Evolutionary conservation across 768 basidiomycete genomes (phyloP).

Genomic region (Rhodocollybia butyracea): DNA sequence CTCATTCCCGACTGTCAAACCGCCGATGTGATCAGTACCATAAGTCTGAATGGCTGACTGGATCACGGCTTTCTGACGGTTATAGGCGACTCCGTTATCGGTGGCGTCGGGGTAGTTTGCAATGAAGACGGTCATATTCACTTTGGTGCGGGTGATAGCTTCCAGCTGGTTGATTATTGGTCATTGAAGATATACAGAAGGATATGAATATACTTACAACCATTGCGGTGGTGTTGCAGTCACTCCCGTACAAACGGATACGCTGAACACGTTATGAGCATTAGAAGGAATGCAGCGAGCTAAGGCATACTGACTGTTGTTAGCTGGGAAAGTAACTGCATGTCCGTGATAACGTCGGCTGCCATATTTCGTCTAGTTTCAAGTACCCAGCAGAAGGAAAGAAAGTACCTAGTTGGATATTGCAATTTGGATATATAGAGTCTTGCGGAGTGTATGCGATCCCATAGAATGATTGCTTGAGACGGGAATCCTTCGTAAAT

Average conservation of each 20-base stretch:
- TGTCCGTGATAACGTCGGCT: slow-evolving; percentile 4
- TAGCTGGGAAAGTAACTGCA: slow-evolving; percentile 77
- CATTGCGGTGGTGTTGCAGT: slow-evolving; percentile 79
- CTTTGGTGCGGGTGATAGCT: slow-evolving; percentile 87
- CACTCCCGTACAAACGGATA: slow-evolving; percentile 82
- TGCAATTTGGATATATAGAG: slow-evolving; percentile 69
- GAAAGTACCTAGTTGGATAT: slow-evolving; percentile 39
- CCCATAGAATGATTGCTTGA: slow-evolving; percentile 80
- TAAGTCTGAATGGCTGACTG: slow-evolving; percentile 69
- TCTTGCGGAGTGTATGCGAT: slow-evolving; percentile 79
- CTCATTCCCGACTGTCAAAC: slow-evolving; percentile 92
- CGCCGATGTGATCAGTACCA: slow-evolving; percentile 71
- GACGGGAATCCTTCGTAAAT: slow-evolving; percentile 66
- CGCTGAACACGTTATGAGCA: slow-evolving; percentile 24
- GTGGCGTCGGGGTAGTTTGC: slow-evolving; percentile 59
- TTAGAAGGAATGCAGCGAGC: background rate
- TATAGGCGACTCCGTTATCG: slow-evolving; percentile 68
- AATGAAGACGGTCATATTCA: slow-evolving; percentile 79
- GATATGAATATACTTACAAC: slow-evolving; percentile 43
- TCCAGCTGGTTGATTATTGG: slow-evolving; percentile 50
- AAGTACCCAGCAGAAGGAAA: slow-evolving; percentile 61
- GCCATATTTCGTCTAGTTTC: background rate
- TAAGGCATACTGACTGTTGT: slow-evolving; percentile 45
- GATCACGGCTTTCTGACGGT: slow-evolving; percentile 65
- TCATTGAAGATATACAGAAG: background rate